Percentiles rank a stretch among this genome's conserved stretches.
phyloP scores from a whole-genome alignment of 2,329 filamentous ascomycete species.

The Diaporthe ilicicola region DNA sequence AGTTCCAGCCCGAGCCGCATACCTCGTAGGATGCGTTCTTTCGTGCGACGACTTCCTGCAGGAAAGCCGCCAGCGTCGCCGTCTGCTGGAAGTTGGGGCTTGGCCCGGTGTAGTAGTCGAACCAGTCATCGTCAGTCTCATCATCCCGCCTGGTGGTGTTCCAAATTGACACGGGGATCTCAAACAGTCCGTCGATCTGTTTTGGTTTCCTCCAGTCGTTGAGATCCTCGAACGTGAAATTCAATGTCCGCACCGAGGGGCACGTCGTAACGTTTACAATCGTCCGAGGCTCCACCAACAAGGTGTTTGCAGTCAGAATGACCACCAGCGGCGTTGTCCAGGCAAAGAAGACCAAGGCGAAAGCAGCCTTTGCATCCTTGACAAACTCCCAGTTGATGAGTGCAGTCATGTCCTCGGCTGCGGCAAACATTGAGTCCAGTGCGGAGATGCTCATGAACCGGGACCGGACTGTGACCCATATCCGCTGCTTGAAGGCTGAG shows the following conservation, averaged over 20 bases:
- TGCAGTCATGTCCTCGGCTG: slow-evolving; percentile 47
- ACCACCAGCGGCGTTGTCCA: slow-evolving; percentile 41
- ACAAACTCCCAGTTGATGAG: slow-evolving; percentile 60
- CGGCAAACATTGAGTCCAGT: slow-evolving; percentile 49
- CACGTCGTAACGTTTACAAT: slow-evolving; percentile 34
- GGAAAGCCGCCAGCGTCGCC: slow-evolving; percentile 36
- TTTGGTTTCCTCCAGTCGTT: slow-evolving; percentile 39
- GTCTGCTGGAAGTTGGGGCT: slow-evolving; percentile 35
- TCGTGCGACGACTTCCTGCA: slow-evolving; percentile 37
- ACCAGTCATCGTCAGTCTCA: slow-evolving; percentile 38
- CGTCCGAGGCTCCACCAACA: slow-evolving; percentile 38
- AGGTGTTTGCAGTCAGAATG: slow-evolving; percentile 41
- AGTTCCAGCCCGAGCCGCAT: slow-evolving; percentile 50
- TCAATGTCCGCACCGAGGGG: slow-evolving; percentile 39
- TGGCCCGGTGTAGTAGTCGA: slow-evolving; percentile 42
- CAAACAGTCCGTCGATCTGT: slow-evolving; percentile 36
- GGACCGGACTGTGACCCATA: slow-evolving; percentile 40
- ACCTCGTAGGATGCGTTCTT: slow-evolving; percentile 45
- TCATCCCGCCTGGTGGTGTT: slow-evolving; percentile 37
- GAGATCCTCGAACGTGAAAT: slow-evolving; percentile 39
- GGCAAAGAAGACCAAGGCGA: slow-evolving; percentile 37
- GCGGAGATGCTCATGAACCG: slow-evolving; percentile 38
- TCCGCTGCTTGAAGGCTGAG: slow-evolving; percentile 37
- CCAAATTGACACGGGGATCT: slow-evolving; percentile 39
- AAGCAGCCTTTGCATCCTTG: slow-evolving; percentile 53